Base-by-base conservation (phyloP, 495 filamentous ascomycete species). In the Trichoderma reesei region DNA sequence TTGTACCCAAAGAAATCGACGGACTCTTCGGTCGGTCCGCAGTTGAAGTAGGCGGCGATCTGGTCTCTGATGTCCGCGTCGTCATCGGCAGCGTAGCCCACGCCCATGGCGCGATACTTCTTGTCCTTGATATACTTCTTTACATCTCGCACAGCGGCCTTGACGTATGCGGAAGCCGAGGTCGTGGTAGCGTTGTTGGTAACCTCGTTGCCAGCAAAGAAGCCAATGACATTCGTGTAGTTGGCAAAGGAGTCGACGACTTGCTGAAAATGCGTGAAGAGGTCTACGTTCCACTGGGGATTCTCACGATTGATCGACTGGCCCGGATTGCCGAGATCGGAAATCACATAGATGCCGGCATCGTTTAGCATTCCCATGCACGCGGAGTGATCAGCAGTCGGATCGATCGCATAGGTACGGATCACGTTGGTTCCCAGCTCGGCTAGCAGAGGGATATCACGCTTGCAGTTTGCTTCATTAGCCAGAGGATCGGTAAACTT, bases 1-100 rank as follows among this genome's bases (percentile, higher is more conserved):
- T 98, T 98, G 83, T 96, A 96, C 59, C 94, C 94, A 90, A 90
- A 97, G 81, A 91, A 97, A 74, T 98, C 93, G 66, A 96, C 92
- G 42, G 85, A 77, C 14, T 83, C 79, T 0, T 78, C 76, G 34
- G 77, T 64, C 36, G 82, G 73, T 60, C 88, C 89, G 70, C 94
- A 98, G 82, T 96, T 90, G 80, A 98, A 94, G 78, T 94, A 98
- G 72, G 91, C 76, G 34, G 90, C 91, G 68, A 98, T 83, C 68
- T 88, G 72, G 39, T 73, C 76, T 65, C 94, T 90, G 68, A 96
- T 97, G 9, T 82, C 76, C 0, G 84, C 75, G 68, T 95, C 91
- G 71, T 98, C 94, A 72, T 94, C 92, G 71, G 93, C 91, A 46
- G 94, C 92, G 77, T 98, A 98, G 54, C 94, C 94, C 48, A 98